Base-by-base conservation (phyloP, 179 eudicot species). In the Beta corolliflora region DNA sequence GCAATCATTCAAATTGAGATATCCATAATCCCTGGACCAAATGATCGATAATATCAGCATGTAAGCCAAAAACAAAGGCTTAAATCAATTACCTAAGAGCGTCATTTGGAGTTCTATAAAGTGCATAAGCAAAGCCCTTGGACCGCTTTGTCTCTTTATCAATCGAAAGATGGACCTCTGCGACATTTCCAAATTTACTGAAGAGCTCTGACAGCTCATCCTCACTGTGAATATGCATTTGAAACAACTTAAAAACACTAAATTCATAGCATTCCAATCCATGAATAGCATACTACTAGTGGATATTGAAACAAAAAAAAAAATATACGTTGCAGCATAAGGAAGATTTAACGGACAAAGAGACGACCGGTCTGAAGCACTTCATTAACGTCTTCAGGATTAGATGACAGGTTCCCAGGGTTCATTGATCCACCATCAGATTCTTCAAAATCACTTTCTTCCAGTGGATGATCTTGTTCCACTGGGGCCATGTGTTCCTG, bases 271-370 rank as follows among this genome's bases (percentile, higher is more conserved):
- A 45, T 45, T 15, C 44, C 58, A 4, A 45, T 50, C 13, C 50
- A 71, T 61, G 52, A 69, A 55, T 11, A 71, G 36, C 78, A 31
- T 25, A 54, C 19, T 41, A 70, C 64, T 61, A 79, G 70, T 66
- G 36, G 44, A 67, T 9, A 45, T 65, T 36, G 66, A 71, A 54
- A 53, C n/a, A n/a, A 13, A 56, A 66, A 69, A 65, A n/a, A 18
- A 60, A 72, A 31, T 84, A 53, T 88, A 96, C 99, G 93, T 94
- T 77, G 98, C 88, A 77, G 92, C 86, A 84, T 91, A 96, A 52
- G 97, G 97, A 64, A 94, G 93, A 84, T 96, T 96, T n/a, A n/a
- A 41, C 97, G 92, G 36, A 96, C 91, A 89, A 90, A 94, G 80
- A 96, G 97, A 61, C 99, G 94, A 72, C 93, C 87, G 73, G 87